These are phyloP conservation scores for Phaeosphaeria sp. DNA, from an alignment of 2,329 filamentous ascomycete genomes.

Conservation along the genomic window DNA sequence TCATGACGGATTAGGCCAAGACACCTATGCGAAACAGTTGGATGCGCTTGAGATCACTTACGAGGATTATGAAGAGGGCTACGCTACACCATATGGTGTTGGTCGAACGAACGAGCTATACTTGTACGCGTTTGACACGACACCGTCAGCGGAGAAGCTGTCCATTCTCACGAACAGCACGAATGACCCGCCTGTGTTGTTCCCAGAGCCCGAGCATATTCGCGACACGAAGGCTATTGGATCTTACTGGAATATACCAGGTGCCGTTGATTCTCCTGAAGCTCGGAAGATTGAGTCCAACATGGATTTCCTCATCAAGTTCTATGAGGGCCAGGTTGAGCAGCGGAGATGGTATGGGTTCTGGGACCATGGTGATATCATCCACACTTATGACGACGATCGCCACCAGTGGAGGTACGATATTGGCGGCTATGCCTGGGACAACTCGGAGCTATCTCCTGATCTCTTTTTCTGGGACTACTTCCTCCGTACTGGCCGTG, in stretches of 20 bases:
- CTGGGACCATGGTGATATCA: slow-evolving; percentile 67
- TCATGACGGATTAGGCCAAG: slow-evolving; percentile 63
- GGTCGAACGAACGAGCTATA: slow-evolving; percentile 65
- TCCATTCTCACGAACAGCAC: slow-evolving; percentile 53
- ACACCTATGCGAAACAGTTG: slow-evolving; percentile 64
- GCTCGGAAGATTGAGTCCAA: slow-evolving; percentile 55
- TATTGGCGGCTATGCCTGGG: slow-evolving; percentile 69
- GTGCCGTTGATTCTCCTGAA: slow-evolving; percentile 39
- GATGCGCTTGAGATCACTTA: slow-evolving; percentile 69
- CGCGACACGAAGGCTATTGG: slow-evolving; percentile 61
- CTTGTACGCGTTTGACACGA: slow-evolving; percentile 60
- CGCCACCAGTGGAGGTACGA: slow-evolving; percentile 69
- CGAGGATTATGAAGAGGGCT: slow-evolving; percentile 65
- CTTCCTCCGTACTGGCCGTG: slow-evolving; percentile 65
- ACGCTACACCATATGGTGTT: slow-evolving; percentile 64
- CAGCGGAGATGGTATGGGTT: slow-evolving; percentile 69
- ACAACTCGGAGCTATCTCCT: slow-evolving; percentile 68
- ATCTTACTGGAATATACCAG: slow-evolving; percentile 60
- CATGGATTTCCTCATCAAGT: slow-evolving; percentile 63
- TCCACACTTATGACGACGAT: slow-evolving; percentile 67
- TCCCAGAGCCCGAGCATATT: slow-evolving; percentile 58
- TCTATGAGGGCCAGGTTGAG: slow-evolving; percentile 63
- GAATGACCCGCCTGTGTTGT: slow-evolving; percentile 61
- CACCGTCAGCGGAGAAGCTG: slow-evolving; percentile 58
- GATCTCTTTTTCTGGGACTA: slow-evolving; percentile 69